A percentile compares a stretch with the other conserved stretches of the same genome.
These are phyloP conservation scores for Conoideocrella luteorostrata DNA, from an alignment of 2,329 filamentous ascomycete genomes.

Conservation along the genomic window DNA sequence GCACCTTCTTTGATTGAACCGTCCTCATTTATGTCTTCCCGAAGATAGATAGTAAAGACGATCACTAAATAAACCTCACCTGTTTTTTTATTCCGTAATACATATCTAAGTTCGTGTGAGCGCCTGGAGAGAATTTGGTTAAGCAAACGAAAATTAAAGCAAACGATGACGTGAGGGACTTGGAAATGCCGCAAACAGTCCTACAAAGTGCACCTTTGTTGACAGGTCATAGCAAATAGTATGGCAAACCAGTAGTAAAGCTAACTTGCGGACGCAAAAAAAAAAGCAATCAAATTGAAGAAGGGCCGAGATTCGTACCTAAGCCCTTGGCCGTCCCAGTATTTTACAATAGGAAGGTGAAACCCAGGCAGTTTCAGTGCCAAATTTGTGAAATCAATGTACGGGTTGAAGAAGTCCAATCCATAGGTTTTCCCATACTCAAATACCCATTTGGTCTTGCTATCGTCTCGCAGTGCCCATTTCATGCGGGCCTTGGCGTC, in stretches of 20 bases:
- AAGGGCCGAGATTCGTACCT: slow-evolving; percentile 45
- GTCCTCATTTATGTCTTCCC: slow-evolving; percentile 56
- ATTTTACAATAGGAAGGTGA: slow-evolving; percentile 64
- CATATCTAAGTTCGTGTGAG: slow-evolving; percentile 84
- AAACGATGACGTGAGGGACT: background rate
- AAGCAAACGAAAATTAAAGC: slow-evolving; percentile 7
- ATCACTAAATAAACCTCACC: slow-evolving; percentile 74
- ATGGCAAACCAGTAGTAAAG: background rate
- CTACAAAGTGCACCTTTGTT: background rate
- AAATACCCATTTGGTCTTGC: slow-evolving; percentile 48
- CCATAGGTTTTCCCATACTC: slow-evolving; percentile 46
- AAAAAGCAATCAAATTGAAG: background rate
- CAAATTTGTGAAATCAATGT: slow-evolving; percentile 76
- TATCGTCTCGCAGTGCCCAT: slow-evolving; percentile 46
- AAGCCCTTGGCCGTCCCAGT: slow-evolving; percentile 73
- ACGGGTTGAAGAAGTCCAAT: slow-evolving; percentile 80
- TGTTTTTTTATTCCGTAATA: slow-evolving; percentile 73
- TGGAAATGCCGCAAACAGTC: background rate
- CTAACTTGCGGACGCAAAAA: slow-evolving; percentile 6
- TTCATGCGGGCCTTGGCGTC: slow-evolving; percentile 50
- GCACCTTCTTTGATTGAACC: slow-evolving; percentile 44
- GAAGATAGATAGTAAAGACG: slow-evolving; percentile 69
- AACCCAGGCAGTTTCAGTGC: slow-evolving; percentile 67
- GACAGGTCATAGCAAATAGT: background rate
- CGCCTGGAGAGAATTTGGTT: slow-evolving; percentile 41